phyloP scores from a whole-genome alignment of 2,329 filamentous ascomycete genomes.

The Phaeosphaeriaceae sp. region DNA sequence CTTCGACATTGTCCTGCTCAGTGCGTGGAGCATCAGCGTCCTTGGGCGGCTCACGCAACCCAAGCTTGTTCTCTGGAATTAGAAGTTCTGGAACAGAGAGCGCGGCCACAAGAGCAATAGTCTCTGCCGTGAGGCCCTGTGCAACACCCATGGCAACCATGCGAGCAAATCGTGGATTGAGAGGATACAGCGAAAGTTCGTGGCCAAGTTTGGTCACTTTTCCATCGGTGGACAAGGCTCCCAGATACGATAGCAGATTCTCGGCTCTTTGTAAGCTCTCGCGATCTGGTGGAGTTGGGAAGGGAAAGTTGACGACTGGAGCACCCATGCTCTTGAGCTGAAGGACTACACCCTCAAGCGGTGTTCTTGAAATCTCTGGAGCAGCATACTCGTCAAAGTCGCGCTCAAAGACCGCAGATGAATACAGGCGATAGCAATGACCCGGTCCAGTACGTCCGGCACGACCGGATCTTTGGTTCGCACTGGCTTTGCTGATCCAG shows the following conservation, averaged over 20 bases:
- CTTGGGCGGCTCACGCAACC: slow-evolving; percentile 61
- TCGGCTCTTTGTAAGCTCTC: slow-evolving; percentile 82
- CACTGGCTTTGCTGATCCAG: slow-evolving; percentile 98
- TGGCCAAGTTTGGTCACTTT: slow-evolving; percentile 80
- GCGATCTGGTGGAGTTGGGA: slow-evolving; percentile 86
- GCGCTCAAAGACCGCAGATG: slow-evolving; percentile 89
- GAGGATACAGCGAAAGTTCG: slow-evolving; percentile 85
- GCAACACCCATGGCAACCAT: slow-evolving; percentile 89
- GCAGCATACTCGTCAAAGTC: slow-evolving; percentile 87
- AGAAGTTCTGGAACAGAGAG: slow-evolving; percentile 90
- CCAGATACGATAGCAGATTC: slow-evolving; percentile 83
- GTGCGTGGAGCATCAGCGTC: slow-evolving; percentile 58
- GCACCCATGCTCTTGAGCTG: slow-evolving; percentile 96
- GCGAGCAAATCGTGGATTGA: slow-evolving; percentile 88
- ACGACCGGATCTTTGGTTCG: slow-evolving; percentile 88
- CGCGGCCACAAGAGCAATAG: slow-evolving; percentile 86
- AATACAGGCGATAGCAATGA: slow-evolving; percentile 94
- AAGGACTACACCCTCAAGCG: slow-evolving; percentile 86
- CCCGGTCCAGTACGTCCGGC: slow-evolving; percentile 94
- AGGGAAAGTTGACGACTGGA: slow-evolving; percentile 92
- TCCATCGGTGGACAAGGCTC: slow-evolving; percentile 74
- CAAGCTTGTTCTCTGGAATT: slow-evolving; percentile 78
- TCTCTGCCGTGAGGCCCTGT: slow-evolving; percentile 82
- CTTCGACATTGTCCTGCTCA: slow-evolving; percentile 73
- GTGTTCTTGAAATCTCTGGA: slow-evolving; percentile 88